Base-by-base conservation (phyloP, 345 rosid genomes). In the Boechera retrofracta region DNA sequence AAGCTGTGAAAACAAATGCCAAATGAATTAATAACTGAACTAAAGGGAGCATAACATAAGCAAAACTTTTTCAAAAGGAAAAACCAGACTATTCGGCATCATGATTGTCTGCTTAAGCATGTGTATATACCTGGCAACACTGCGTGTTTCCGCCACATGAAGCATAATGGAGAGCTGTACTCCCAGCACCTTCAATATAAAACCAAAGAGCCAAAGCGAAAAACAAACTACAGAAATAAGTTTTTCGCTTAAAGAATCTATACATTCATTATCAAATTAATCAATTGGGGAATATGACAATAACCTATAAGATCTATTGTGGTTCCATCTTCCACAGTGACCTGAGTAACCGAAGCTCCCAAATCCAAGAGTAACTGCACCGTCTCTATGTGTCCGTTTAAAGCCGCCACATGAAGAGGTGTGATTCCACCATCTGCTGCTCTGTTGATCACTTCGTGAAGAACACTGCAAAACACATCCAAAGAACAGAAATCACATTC, bases 81-180 rank as follows among this genome's bases (percentile, higher is more conserved):
- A 33, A 35, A 61, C 29, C 7, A 9, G 33, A 53, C 16, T 55
- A n/a, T 44, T 42, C 29, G 4, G 56, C 8, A 45, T 36, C 55
- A 31, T 31, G 38, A 69, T 55, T 76, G 35, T 39, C 13, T 71
- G 32, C 9, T 49, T 57, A 35, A 68, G 54, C 44, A 74, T 49
- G 70, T 41, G 18, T 11, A 44, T 13, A 79, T 85, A 94, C 99
- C 88, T 92, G 92, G 77, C 98, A 95, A 72, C 98, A 95, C 47
- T 89, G 94, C 35, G 80, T 81, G 82, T 86, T 95, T 80, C 99
- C 99, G 47, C 98, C 99, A 84, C 99, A 95, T 29, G 99, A 96
- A 81, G 97, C 99, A 76, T 95, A 95, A 78, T 95, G 99, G 18
- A 95, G 94, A 54, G 97, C 77, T 18, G 96, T 85, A 86, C 99